These are phyloP conservation scores for Podospora australis DNA, from an alignment of 495 filamentous ascomycete species.

Conservation along the genomic window DNA sequence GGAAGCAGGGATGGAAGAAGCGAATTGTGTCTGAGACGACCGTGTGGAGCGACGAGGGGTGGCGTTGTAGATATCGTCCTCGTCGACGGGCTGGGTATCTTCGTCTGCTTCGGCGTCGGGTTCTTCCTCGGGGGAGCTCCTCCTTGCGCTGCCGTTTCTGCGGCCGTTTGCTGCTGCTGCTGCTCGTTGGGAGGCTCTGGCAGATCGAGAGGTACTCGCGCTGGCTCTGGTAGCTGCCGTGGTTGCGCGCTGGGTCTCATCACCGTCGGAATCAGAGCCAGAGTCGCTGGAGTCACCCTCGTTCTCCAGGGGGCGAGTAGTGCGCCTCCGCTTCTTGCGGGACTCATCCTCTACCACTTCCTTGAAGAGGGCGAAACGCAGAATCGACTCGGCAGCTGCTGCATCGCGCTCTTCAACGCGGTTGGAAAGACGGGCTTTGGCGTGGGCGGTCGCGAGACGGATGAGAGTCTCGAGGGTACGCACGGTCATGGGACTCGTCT, in stretches of 20 bases:
- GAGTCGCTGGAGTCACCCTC: conserved; percentile 19
- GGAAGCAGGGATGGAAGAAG: conserved; percentile 40
- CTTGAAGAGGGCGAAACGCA: conserved; percentile 96
- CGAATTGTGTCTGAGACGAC: conserved; percentile 40
- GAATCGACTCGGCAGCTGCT: conserved; percentile 77
- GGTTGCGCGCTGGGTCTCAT: conserved; percentile 22
- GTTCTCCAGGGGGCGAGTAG: conserved; percentile 30
- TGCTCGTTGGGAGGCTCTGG: conserved; percentile 22
- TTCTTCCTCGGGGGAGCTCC: conserved; percentile 7
- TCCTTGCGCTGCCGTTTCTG: conserved; percentile 9
- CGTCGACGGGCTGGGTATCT: conserved; percentile 9
- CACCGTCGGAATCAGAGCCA: conserved; percentile 34
- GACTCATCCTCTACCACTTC: conserved; percentile 88
- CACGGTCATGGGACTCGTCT: conserved; percentile 91
- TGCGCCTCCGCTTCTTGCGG: conserved; percentile 62
- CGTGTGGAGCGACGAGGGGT: conserved; percentile 34
- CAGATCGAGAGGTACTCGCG: conserved; percentile 18
- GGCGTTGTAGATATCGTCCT: conserved; percentile 35
- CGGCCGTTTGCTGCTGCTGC: conserved; percentile 20
- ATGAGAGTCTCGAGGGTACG: conserved; percentile 97
- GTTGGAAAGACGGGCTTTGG: conserved; percentile 85
- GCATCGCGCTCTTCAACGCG: conserved; percentile 92
- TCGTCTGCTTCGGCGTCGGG: conserved; percentile 18
- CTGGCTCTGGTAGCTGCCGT: conserved; percentile 19
- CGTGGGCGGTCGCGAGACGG: conserved; percentile 92